phyloP scores from a whole-genome alignment of 192 early-diverging fungal genomes.

The Coemansia sp. region DNA sequence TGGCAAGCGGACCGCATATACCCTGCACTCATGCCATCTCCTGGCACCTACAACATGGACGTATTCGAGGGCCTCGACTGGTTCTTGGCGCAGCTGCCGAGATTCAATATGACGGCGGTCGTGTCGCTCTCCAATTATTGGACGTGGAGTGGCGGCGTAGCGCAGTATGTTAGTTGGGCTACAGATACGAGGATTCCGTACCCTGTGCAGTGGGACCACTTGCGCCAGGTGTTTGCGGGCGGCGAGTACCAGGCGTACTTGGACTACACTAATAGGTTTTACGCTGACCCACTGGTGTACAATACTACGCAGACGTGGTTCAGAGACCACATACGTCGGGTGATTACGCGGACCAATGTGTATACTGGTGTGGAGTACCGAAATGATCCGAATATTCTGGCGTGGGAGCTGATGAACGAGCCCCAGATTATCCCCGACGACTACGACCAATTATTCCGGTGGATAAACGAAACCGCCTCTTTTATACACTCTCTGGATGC shows the following conservation, averaged over 20 bases:
- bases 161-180: slow-evolving; percentile 68
- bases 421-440: slow-evolving; percentile 54
- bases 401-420: slow-evolving; percentile 76
- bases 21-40: slow-evolving; percentile 60
- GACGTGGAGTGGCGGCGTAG: slow-evolving; percentile 72
- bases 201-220: slow-evolving; percentile 53
- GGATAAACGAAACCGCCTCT: slow-evolving; percentile 58
- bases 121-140: slow-evolving; percentile 67
- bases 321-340: slow-evolving; percentile 48
- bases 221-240: slow-evolving; percentile 14
- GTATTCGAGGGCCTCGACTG: slow-evolving; percentile 69
- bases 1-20: slow-evolving; percentile 60
- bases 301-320: slow-evolving; percentile 44
- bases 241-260: slow-evolving; percentile 54
- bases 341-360: slow-evolving; percentile 56
- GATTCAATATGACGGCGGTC: slow-evolving; percentile 60
- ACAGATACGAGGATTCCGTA: slow-evolving; percentile 61
- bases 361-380: slow-evolving; percentile 57
- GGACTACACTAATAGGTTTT: slow-evolving; percentile 58
- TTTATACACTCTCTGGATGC: slow-evolving; percentile 58
- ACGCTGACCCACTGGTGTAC: slow-evolving; percentile 36
- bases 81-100: slow-evolving; percentile 59
- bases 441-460: slow-evolving; percentile 33
- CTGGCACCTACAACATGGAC: slow-evolving; percentile 59
- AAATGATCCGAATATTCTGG: slow-evolving; percentile 64